Evolutionary conservation across 306 rosid species (phyloP).

Genomic region (Sindora glabra): DNA sequence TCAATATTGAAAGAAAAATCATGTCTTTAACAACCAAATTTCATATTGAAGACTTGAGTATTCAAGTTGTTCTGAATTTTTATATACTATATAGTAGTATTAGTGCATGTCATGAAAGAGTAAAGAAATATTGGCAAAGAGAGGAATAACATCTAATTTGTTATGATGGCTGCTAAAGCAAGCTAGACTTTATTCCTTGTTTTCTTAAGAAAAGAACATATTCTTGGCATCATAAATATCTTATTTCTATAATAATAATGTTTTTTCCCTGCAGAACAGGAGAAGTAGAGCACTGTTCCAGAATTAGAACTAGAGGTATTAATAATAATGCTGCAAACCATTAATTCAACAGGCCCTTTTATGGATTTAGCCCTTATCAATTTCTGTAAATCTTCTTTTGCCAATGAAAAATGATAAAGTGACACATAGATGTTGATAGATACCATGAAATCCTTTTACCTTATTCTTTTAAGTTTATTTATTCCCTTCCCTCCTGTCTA

Average conservation of each 20-base stretch:
- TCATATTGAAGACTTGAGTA: not conserved
- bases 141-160: conserved; percentile 27
- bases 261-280: not conserved
- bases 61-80: not conserved
- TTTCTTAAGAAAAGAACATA: conserved; percentile 42
- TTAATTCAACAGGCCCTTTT: not conserved
- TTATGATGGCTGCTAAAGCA: conserved; percentile 7
- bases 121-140: not conserved
- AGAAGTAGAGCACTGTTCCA: not conserved
- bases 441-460: conserved; percentile 12
- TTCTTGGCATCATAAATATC: conserved; percentile 16
- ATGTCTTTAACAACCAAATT: not conserved
- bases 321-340: not conserved
- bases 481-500: not conserved
- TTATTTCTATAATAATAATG: not conserved
- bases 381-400: not conserved
- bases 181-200: conserved; percentile 23
- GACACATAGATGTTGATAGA: not conserved
- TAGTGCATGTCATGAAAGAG: too few relatives aligned
- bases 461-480: conserved; percentile 10
- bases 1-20: not conserved
- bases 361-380: not conserved
- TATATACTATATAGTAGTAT: not conserved
- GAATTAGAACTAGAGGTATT: not conserved
- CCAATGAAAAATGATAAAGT: not conserved